Base-by-base conservation (phyloP, 257 asterid species). In the Gynochthodes officinalis region DNA sequence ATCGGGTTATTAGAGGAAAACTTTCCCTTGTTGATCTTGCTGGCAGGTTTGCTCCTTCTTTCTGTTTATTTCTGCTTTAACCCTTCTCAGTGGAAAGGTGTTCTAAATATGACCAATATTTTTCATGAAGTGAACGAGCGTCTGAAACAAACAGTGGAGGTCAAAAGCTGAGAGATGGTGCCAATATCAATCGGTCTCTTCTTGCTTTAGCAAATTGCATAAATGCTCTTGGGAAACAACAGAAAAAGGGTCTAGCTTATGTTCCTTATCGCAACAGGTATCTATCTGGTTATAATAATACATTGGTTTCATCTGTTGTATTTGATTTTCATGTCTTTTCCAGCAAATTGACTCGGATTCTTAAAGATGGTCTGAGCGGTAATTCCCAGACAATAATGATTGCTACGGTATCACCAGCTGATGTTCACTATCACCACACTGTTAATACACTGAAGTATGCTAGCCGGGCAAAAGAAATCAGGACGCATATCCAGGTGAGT, bases 141-240 rank as follows among this genome's bases (percentile, higher is more conserved):
- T 87, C 96, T 78, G 98, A 93, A 82, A 93, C 98, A 64, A 91
- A 93, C 61, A 93, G 84, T 48, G 96, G 90, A 52, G 98, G 97
- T 72, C 92, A 90, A 78, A 93, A 93, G 84, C 76, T 93, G 86
- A 91, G 98, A 82, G 98, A 93, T 74, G 98, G 98, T 76, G 97
- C 97, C 79, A 93, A 93, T 76, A 93, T 93, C 44, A 93, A 93
- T 70, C 83, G 91, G 60, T 93, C 98, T 40, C 96, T 91, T 82
- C 98, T 93, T 75, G 98, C 98, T 83, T 80, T 93, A 81, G 98
- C 98, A 71, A 93, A 91, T 78, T 93, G 98, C 86, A 93, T 93
- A 69, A 93, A 93, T 72, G 98, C 98, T 81, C 82, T 93, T 76
- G 98, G 98, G 54, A 93, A 93, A 70, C 96, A 88, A 77, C 96